Evolutionary conservation across 2,329 filamentous ascomycete genomes (phyloP), one percentile per base, ranked within the genome.

Genomic region (Aspergillus viridinutans): DNA sequence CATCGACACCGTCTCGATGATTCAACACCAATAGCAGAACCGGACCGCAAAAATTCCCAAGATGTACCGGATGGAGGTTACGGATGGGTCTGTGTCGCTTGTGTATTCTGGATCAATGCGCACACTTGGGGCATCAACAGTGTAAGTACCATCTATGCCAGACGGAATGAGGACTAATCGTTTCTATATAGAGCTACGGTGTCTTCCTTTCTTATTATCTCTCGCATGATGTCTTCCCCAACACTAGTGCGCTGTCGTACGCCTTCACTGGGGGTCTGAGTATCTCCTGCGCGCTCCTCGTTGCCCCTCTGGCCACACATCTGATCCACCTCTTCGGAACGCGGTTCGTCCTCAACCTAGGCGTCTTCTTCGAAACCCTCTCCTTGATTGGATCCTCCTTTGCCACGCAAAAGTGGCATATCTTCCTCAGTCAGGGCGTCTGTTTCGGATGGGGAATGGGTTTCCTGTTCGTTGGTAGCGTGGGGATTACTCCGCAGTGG

Each of bases 81-180:
- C 73, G 83, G 84, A 58, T 86, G 84, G 83, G 78, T 85, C 23
- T 84, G 85, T 54, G 80, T 84, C n/a, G 65, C 76, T 2, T 79
- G 77, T 42, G 76, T 81, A 59, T 79, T 81, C 52, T 71, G 84
- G 59, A 81, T 89, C 56, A 89, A 89, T 67, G 84, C 81, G 7
- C 87, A 90, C 67, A 90, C 88, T 1, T 91, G 88, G 88, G 88
- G 88, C 7, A 75, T 91, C 59, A 91, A 90, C 69, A 85, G 82
- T 55, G 82, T 84, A 62, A 56, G 80, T 64, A 21, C n/a, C 26
- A 3, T 32, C 1, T 43, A 20, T 42, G 17, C 14, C 21, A 26
- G 40, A 29, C 35, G 40, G 20, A n/a, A 17, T 25, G 43, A 12
- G 40, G 21, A 23, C 49, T 60, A 49, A 61, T 53, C n/a, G 4